Evolutionary conservation across 129 eudicot species (phyloP), one percentile per base, ranked within the genome.

Genomic region (Pseudognaphalium luteoalbum): DNA sequence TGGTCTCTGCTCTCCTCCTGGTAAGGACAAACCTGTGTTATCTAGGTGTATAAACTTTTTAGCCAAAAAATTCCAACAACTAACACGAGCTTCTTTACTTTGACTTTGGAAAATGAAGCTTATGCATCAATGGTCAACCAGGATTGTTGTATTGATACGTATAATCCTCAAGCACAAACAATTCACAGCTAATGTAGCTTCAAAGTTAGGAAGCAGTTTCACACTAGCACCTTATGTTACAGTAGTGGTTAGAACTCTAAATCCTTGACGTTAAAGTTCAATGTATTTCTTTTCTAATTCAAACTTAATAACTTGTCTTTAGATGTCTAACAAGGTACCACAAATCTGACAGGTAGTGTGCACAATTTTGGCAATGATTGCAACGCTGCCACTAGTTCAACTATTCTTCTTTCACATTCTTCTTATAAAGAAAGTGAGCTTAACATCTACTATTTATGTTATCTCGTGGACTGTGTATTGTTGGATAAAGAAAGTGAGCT

Each of bases 351-450:
- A 94, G 98, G 89, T 85, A 19, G 86, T 89, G 20, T 94, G 98
- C 86, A 91, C 98, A 35, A 80, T 91, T 75, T 81, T 94, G 92
- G 97, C 98, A 41, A 87, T 94, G 96, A 89, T 94, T 34, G 98
- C 98, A 52, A 94, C 98, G 15, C 86, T 94, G 73, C 98, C 98
- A 7, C 88, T 91, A 4, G 86, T 85, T 81, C 98, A 94, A 80
- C 97, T 94, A 25, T 89, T 94, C 86, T 94, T 94, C 91, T 94
- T 94, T 82, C 98, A 94, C 86, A 85, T 94, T 76, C 98, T 94
- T 77, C 96, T 94, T 59, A 91, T 91, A 62, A 94, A 91, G 83
- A 94, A 94, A 92, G 98, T 91, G 19, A 59, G 76, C 47, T 28
- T 78, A 35, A 8, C 62, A 70, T 47, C 39, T 71, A 2, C 29